phyloP scores from a whole-genome alignment of 2,329 filamentous ascomycete genomes.

The Aspergillus sp. region DNA sequence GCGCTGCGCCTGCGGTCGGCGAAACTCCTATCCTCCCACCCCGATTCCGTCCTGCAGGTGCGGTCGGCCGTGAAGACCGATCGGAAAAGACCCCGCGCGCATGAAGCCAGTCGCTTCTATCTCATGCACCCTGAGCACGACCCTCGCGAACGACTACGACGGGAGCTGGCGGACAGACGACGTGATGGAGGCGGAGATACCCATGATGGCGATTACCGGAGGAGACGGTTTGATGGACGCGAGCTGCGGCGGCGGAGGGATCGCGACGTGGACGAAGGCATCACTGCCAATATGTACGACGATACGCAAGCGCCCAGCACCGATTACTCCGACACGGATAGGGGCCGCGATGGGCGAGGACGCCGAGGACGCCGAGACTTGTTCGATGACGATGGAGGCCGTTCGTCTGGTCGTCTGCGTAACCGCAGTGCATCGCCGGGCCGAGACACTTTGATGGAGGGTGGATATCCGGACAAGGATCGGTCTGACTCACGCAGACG shows the following conservation, averaged over 20 bases:
- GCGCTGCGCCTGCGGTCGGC: constrained; percentile 66
- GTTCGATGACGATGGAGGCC: constrained; percentile 37
- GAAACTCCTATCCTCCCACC: constrained; percentile 66
- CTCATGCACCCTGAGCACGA: constrained; percentile 88
- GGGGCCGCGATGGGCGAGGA: constrained; percentile 30
- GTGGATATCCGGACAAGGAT: constrained; percentile 32
- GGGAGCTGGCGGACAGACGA: constrained; percentile 49
- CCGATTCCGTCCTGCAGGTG: constrained; percentile 68
- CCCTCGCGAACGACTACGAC: constrained; percentile 68
- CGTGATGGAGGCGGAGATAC: constrained; percentile 36
- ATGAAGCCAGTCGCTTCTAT: constrained; percentile 84
- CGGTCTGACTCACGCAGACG: constrained; percentile 38
- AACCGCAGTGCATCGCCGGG: constrained; percentile 63
- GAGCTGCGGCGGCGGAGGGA: constrained; percentile 46
- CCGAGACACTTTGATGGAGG: constrained; percentile 49
- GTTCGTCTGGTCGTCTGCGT: constrained; percentile 50
- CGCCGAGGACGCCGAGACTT: constrained; percentile 35
- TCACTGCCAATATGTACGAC: constrained; percentile 80
- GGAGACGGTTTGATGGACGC: constrained; percentile 62
- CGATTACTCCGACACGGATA: constrained; percentile 30
- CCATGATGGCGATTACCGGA: constrained; percentile 44
- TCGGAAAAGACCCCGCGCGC: constrained; percentile 75
- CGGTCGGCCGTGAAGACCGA: constrained; percentile 74
- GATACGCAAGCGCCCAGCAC: constrained; percentile 53
- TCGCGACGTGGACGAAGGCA: constrained; percentile 56